Evolutionary conservation across 1,139 yeast genomes (phyloP), one percentile per base, ranked within the genome.

Genomic region (Chernovozyma sophiae-reginae): DNA sequence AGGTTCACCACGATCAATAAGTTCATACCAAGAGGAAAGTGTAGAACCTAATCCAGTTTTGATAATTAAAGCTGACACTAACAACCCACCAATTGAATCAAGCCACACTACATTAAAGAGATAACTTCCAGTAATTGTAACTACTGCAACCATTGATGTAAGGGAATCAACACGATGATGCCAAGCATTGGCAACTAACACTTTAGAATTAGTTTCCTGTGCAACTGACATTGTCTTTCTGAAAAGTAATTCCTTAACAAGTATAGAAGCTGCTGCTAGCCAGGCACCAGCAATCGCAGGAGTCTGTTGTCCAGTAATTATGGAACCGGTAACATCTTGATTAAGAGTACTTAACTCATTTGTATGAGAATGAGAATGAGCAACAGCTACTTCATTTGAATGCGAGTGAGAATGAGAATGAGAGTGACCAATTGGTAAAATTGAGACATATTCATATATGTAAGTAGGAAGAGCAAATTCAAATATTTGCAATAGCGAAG

Each of bases 111-210:
- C 73, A 44, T 81, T 76, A 44, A 87, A 75, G 43, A 86, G 64
- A 45, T 84, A 81, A 23, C 96, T 96, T 2, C 94, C 82, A 0
- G 95, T 77, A 37, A 92, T 94, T 1, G 97, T 89, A 4, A 81
- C 74, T 19, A 90, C 74, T 0, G 98, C 97, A 8, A 92, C 97
- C 28, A 85, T 72, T 0, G 97, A 89, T 0, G 97, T 94, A 48
- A 92, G 60, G 1, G 96, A 84, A 56, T 92, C 98, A n/a, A 92
- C 90, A 45, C 98, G 74, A 55, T 92, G 98, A 57, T 92, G 98
- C 97, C 97, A 92, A 3, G 98, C 98, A 54, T 92, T 92, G 5
- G 98, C 98, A 35, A 87, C 81, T 38, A 92, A 71, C 4, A 92
- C 97, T 44, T 87, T 86, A 2, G 97, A 87, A 52, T 86, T 84